Evolutionary conservation across 1,284 basidiomycete species (phyloP).

Genomic region (Pseudomicrostroma phylloplanum): DNA sequence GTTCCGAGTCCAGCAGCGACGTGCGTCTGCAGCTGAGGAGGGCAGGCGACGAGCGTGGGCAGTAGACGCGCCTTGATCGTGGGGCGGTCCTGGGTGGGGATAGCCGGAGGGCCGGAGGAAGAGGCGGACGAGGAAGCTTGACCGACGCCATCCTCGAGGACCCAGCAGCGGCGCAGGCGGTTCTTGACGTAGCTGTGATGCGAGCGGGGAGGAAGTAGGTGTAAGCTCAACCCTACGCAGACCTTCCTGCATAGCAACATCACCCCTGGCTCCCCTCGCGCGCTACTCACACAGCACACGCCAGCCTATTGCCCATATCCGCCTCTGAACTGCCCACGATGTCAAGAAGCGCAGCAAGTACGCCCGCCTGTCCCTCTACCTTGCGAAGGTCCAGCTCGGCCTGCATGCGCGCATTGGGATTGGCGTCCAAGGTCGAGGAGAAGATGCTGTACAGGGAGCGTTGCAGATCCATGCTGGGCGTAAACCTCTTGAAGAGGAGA

Average conservation of each 20-base stretch:
- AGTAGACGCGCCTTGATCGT: conserved; percentile 33
- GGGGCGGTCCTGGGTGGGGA: conserved; percentile 31
- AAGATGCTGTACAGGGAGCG: conserved; percentile 25
- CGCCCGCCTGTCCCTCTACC: conserved; percentile 43
- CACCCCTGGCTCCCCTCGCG: neutral
- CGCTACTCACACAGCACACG: conserved; percentile 34
- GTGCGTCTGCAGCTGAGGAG: conserved; percentile 33
- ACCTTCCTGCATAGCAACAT: neutral
- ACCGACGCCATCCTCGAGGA: conserved; percentile 16
- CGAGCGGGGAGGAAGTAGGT: neutral
- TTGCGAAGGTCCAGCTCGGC: conserved; percentile 47
- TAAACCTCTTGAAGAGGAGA: too few relatives aligned
- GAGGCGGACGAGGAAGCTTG: conserved; percentile 13
- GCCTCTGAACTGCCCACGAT: conserved; percentile 32
- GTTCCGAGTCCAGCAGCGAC: conserved; percentile 33
- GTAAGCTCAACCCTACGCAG: neutral
- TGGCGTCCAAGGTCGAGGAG: conserved; percentile 31
- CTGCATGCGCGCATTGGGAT: conserved; percentile 40
- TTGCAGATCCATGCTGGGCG: conserved; percentile 3
- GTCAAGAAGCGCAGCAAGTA: conserved; percentile 44
- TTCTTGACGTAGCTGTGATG: conserved; percentile 43
- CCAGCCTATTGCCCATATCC: conserved; percentile 39
- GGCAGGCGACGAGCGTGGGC: conserved; percentile 32
- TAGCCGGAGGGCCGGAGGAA: conserved; percentile 8
- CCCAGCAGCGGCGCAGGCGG: conserved; percentile 42